These are phyloP conservation scores for Austroboletus olivaceoglutinosus DNA, from an alignment of 1,284 basidiomycete species.

Conservation along the genomic window DNA sequence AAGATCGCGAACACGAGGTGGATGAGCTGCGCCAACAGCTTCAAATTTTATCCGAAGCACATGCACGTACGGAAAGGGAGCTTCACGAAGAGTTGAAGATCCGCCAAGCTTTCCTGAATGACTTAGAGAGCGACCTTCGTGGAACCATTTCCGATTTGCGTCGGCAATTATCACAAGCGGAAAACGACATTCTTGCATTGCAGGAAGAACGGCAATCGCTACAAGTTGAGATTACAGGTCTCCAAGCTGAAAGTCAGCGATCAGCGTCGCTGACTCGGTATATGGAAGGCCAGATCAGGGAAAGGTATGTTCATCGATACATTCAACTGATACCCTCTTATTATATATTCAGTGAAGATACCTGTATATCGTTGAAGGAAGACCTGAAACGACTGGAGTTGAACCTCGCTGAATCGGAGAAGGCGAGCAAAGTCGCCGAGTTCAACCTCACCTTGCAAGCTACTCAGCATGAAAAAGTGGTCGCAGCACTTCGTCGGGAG, in stretches of 20 bases:
- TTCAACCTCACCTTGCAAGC: constrained; percentile 60
- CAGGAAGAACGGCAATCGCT: constrained; percentile 50
- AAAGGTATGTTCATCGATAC: constrained; percentile 43
- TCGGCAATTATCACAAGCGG: constrained; percentile 21
- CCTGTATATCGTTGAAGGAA: constrained; percentile 42
- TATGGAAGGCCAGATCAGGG: constrained; percentile 59
- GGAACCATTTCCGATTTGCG: constrained; percentile 17
- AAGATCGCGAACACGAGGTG: constrained; percentile 27
- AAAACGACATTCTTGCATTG: constrained; percentile 29
- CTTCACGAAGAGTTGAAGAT: constrained; percentile 24
- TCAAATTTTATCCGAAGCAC: constrained; percentile 37
- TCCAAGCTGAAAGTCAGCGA: constrained; percentile 65
- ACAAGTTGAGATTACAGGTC: constrained; percentile 53
- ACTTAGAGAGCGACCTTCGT: constrained; percentile 26
- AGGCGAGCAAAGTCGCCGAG: constrained; percentile 57
- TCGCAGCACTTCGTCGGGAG: constrained; percentile 55
- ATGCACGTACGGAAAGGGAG: constrained; percentile 18
- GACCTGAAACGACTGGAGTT: constrained; percentile 47
- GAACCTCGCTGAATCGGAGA: constrained; percentile 52
- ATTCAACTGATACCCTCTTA: background rate
- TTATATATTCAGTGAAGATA: constrained; percentile 44
- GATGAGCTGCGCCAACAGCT: constrained; percentile 32
- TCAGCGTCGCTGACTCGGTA: constrained; percentile 55
- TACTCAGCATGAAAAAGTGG: constrained; percentile 62
- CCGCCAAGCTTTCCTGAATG: constrained; percentile 6